Percentiles rank a stretch among this genome's conserved stretches.
These are phyloP conservation scores for Aspergillus incahuasiensis DNA, from an alignment of 495 filamentous ascomycete species.

Conservation along the genomic window DNA sequence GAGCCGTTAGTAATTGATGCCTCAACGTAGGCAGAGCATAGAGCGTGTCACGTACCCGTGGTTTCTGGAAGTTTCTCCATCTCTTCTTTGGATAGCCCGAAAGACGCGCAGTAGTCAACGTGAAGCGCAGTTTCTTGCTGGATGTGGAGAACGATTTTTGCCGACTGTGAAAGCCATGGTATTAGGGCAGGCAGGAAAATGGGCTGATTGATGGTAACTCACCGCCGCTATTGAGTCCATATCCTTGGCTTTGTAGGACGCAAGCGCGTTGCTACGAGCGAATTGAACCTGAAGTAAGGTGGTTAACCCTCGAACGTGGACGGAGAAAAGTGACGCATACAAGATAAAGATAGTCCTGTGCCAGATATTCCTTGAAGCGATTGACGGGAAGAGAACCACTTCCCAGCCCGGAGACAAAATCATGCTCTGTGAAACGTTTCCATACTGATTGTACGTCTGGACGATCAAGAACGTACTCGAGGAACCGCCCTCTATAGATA, in stretches of 20 bases:
- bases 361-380: constrained; percentile 77
- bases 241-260: constrained; percentile 71
- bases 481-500: constrained; percentile 61
- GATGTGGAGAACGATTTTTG: constrained; percentile 67
- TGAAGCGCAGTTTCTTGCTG: constrained; percentile 76
- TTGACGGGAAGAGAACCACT: constrained; percentile 66
- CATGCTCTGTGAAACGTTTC: constrained; percentile 70
- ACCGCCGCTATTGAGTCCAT: constrained; percentile 68
- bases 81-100: constrained; percentile 71
- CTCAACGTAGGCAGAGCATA: neutral
- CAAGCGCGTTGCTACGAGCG: constrained; percentile 76
- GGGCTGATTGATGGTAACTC: constrained; percentile 15
- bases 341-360: constrained; percentile 87
- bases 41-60: constrained; percentile 49
- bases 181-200: neutral
- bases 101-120: constrained; percentile 70
- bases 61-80: constrained; percentile 71
- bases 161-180: constrained; percentile 43
- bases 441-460: constrained; percentile 67
- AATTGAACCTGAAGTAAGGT: constrained; percentile 66
- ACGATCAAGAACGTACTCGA: constrained; percentile 78
- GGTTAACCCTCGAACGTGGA: neutral
- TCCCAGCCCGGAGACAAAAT: constrained; percentile 73
- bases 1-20: constrained; percentile 21
- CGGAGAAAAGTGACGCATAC: constrained; percentile 39